Evolutionary conservation across 2,329 filamentous ascomycete genomes (phyloP).

Genomic region (Cryoendolithus antarcticus): DNA sequence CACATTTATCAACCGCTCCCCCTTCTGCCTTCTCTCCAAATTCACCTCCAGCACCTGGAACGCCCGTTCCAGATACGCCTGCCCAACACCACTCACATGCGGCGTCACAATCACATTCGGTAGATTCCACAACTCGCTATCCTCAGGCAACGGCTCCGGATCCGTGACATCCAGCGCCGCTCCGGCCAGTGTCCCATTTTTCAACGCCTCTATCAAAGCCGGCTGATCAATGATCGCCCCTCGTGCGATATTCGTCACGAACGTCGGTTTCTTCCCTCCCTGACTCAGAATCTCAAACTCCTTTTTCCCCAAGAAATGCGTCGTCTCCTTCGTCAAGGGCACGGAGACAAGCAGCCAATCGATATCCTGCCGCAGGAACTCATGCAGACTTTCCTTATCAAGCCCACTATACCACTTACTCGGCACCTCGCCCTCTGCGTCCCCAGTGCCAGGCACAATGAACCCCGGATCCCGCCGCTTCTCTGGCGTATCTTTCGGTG

Average conservation of each 20-base stretch:
- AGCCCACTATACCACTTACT: constrained; percentile 45
- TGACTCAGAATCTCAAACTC: constrained; percentile 36
- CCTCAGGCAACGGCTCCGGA: constrained; percentile 59
- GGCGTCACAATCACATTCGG: constrained; percentile 59
- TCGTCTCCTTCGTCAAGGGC: constrained; percentile 45
- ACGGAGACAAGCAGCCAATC: constrained; percentile 46
- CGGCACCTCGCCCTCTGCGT: constrained; percentile 43
- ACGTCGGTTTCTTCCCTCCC: constrained; percentile 26
- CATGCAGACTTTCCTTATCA: constrained; percentile 38
- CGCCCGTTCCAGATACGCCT: constrained; percentile 43
- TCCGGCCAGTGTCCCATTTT: constrained; percentile 44
- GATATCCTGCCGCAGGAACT: constrained; percentile 43
- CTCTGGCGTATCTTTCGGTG: constrained; percentile 53
- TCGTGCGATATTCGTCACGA: constrained; percentile 59
- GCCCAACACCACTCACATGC: constrained; percentile 47
- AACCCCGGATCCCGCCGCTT: constrained; percentile 53
- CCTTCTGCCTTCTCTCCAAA: constrained; percentile 39
- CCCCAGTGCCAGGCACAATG: constrained; percentile 55
- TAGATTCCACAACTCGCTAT: constrained; percentile 57
- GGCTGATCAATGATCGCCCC: constrained; percentile 50
- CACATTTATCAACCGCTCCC: constrained; percentile 47
- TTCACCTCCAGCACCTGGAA: constrained; percentile 49
- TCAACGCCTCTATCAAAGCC: constrained; percentile 51
- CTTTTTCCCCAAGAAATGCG: constrained; percentile 38
- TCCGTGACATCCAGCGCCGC: constrained; percentile 70